Evolutionary conservation across 2,329 filamentous ascomycete genomes (phyloP).

Genomic region (Fusarium nygamai): DNA sequence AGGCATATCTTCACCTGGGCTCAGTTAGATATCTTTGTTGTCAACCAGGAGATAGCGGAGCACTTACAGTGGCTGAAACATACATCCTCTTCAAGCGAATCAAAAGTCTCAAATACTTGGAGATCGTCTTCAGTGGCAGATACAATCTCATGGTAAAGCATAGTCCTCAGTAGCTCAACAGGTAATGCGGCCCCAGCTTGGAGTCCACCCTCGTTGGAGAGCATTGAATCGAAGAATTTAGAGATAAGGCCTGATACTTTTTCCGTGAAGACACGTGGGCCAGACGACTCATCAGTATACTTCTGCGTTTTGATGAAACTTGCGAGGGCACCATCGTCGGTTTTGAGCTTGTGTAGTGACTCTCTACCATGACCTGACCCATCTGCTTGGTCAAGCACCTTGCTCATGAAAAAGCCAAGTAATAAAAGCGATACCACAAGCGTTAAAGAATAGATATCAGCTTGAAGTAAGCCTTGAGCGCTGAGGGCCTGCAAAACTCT

Average conservation of each 20-base stretch:
- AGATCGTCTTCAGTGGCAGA: too few species aligned
- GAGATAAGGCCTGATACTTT: background rate
- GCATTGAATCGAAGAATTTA: background rate
- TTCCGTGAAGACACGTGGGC: background rate
- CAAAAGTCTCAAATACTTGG: background rate
- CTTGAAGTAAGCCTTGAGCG: background rate
- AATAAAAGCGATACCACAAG: background rate
- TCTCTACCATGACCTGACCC: background rate
- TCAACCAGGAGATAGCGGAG: rapidly evolving
- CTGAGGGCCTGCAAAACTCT: background rate
- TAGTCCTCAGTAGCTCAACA: background rate
- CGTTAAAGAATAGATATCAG: background rate
- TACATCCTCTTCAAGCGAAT: background rate
- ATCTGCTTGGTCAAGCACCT: background rate
- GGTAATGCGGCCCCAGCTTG: background rate
- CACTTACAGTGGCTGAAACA: background rate
- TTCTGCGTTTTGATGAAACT: background rate
- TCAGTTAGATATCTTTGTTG: background rate
- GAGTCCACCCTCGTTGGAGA: background rate
- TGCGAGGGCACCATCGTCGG: background rate
- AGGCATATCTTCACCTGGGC: rapidly evolving
- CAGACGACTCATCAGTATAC: too few species aligned
- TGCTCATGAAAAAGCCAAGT: background rate
- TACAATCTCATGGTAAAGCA: background rate
- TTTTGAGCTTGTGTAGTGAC: background rate